Evolutionary conservation across 306 rosid genomes (phyloP), one percentile per base, ranked within the genome.

Genomic region (Prunus fruticosa): DNA sequence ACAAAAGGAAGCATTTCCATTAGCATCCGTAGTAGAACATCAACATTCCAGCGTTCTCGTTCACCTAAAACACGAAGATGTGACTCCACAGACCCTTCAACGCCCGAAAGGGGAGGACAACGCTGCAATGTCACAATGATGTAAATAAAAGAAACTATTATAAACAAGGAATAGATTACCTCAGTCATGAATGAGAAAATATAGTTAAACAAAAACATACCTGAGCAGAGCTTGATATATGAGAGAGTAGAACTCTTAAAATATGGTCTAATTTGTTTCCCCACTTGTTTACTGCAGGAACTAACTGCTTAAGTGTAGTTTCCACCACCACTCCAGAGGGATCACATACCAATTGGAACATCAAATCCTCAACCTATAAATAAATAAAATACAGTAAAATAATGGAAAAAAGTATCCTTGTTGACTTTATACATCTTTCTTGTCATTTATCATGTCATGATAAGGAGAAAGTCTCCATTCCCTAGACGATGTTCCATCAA

Each of bases 281-380:
- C 99, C 98, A 96, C 71, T 88, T 88, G 71, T 89, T 50, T 76
- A 92, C 89, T 67, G 92, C 96, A 81, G 99, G 98, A 85, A 92
- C 89, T 85, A 92, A 81, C 82, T 92, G 89, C 81, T 89, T 88
- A 70, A 96, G 90, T 25, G 98, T 58, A 77, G 84, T 75, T 79
- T 96, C 99, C 77, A 96, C 99, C 80, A 96, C 99, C 62, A 89
- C 96, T 75, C 98, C 99, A 72, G 99, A 85, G 7, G 93, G 98
- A 79, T 96, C 99, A 69, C 99, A 96, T 70, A 89, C 84, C 82
- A 96, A 82, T 73, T 96, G 99, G 84, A 96, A 92, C 97, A 96
- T 87, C 91, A 92, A 71, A 78, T 96, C 99, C 89, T 96, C 99
- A 72, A 96, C 99, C 99, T 96, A 64, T 72, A 78, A 82, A 84